A percentile compares a stretch with the other conserved stretches of the same genome.
These are phyloP conservation scores for Zea luxurians DNA, from an alignment of 176 grass and related monocot genomes.

Conservation along the genomic window DNA sequence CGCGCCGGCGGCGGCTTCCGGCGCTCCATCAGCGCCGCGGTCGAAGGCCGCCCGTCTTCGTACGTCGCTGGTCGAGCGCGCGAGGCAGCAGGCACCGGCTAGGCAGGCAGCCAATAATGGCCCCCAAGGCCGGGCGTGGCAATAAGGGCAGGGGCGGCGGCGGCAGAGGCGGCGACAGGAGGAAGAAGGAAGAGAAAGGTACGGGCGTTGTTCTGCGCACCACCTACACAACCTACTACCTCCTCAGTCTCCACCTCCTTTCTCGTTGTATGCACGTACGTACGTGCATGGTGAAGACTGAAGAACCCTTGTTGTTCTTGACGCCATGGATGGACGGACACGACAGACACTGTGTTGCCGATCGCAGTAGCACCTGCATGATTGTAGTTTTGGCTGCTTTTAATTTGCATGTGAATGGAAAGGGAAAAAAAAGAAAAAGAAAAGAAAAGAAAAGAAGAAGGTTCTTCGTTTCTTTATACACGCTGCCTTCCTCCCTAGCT, in stretches of 20 bases:
- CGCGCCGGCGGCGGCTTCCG: neutral
- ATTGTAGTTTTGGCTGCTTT: too few relatives aligned
- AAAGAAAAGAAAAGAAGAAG: neutral
- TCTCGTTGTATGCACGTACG: too few relatives aligned
- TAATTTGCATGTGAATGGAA: neutral
- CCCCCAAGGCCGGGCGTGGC: constrained; percentile 81
- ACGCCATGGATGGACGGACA: too few relatives aligned
- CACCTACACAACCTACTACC: too few relatives aligned
- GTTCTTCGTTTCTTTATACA: neutral
- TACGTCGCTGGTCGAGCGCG: too few relatives aligned
- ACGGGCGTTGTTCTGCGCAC: neutral
- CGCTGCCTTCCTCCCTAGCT: constrained; percentile 16
- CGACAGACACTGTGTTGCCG: too few relatives aligned
- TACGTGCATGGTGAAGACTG: too few relatives aligned
- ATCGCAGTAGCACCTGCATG: too few relatives aligned
- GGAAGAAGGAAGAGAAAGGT: constrained; percentile 99
- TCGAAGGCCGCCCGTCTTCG: neutral
- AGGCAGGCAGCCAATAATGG: constrained; percentile 45
- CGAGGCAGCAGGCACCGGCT: neutral
- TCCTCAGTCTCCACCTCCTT: too few relatives aligned
- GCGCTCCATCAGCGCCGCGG: neutral
- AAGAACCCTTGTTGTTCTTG: too few relatives aligned
- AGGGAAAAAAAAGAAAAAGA: too few relatives aligned
- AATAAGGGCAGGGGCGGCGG: constrained; percentile 68
- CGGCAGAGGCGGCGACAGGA: constrained; percentile 75